phyloP scores from a whole-genome alignment of 208 protist genomes.

The Leishmania gerbilli region DNA sequence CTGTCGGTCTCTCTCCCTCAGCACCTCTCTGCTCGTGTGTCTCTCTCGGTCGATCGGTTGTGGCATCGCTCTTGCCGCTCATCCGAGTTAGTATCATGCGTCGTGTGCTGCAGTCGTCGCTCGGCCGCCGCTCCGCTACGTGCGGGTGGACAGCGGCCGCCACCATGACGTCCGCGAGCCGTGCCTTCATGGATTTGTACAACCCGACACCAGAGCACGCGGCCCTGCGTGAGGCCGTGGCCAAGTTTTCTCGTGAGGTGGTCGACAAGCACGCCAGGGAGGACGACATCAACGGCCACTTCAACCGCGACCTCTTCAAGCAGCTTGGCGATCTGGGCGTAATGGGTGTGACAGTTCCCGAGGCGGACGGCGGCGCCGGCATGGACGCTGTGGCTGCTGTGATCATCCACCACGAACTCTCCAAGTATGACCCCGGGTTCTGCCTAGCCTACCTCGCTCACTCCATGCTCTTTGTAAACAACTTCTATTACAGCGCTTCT shows the following conservation, averaged over 20 bases:
- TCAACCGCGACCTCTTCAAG: conserved; percentile 89
- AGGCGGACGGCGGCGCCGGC: conserved; percentile 88
- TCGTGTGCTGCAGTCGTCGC: conserved; percentile 8
- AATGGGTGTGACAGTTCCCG: conserved; percentile 95
- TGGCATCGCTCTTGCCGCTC: background rate
- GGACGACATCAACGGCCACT: conserved; percentile 62
- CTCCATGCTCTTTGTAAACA: conserved; percentile 85
- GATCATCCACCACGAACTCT: conserved; percentile 83
- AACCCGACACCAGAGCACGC: conserved; percentile 74
- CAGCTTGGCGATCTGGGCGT: conserved; percentile 94
- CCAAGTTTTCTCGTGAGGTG: conserved; percentile 54
- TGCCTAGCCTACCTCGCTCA: conserved; percentile 83
- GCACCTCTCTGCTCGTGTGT: background rate
- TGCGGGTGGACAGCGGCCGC: background rate
- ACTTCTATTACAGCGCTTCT: conserved; percentile 85
- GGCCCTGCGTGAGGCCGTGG: conserved; percentile 62
- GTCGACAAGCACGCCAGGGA: conserved; percentile 63
- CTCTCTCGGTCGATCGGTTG: background rate
- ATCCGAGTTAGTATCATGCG: conserved; percentile 2
- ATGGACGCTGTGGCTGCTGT: conserved; percentile 82
- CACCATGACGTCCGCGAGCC: background rate
- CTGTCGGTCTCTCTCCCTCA: background rate
- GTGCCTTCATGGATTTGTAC: conserved; percentile 39
- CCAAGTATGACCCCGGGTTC: conserved; percentile 79
- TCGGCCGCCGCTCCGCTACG: background rate